Conservation (phyloP, 768 basidiomycete genomes). For the Phallus indusiatus region DNA sequence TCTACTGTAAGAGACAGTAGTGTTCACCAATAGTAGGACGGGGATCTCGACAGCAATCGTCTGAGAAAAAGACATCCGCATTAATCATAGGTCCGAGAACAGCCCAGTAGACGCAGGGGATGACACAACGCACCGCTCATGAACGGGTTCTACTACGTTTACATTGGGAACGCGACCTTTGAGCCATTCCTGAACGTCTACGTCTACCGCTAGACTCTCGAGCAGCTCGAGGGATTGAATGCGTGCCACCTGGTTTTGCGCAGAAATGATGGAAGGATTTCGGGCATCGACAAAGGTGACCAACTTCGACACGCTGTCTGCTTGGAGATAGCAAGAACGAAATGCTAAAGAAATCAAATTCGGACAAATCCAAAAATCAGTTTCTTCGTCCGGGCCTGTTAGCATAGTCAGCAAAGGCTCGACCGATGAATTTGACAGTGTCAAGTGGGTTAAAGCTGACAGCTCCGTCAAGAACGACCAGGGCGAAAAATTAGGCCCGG, state of each 20-base stretch:
- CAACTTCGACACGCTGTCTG: constrained; percentile 55
- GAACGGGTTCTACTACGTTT: constrained; percentile 48
- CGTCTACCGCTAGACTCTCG: constrained; percentile 56
- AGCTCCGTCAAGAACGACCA: constrained; percentile 63
- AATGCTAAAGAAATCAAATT: constrained; percentile 48
- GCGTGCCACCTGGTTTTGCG: constrained; percentile 42
- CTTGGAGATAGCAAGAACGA: constrained; percentile 55
- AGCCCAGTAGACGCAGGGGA: neutral
- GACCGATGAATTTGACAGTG: constrained; percentile 54
- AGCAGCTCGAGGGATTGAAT: constrained; percentile 52
- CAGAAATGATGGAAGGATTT: constrained; percentile 47
- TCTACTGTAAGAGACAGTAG: too few relatives aligned
- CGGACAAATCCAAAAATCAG: constrained; percentile 51
- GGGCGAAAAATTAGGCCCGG: constrained; percentile 43
- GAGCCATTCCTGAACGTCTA: constrained; percentile 65
- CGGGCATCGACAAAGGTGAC: constrained; percentile 64
- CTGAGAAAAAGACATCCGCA: neutral
- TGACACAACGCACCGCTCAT: constrained; percentile 28
- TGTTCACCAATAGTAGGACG: neutral
- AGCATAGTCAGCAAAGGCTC: constrained; percentile 55
- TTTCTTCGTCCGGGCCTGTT: constrained; percentile 51
- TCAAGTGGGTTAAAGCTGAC: constrained; percentile 45
- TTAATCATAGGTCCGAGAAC: neutral
- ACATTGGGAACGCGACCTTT: constrained; percentile 52
- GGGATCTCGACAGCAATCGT: neutral